Evolutionary conservation across 768 basidiomycete species (phyloP).

Genomic region (Pisolithus sp.): DNA sequence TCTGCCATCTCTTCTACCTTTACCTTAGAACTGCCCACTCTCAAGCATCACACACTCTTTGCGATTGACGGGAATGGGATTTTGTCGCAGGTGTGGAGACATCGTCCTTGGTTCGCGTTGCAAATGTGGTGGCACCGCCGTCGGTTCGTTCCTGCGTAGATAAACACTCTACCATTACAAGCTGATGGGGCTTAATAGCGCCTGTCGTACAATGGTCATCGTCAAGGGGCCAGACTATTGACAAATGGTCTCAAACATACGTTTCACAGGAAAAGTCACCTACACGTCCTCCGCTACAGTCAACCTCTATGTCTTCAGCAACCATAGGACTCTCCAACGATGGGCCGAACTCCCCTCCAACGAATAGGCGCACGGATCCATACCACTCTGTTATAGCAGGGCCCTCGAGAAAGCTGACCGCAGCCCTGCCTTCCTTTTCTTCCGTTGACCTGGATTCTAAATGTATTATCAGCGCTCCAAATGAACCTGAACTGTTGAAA

Average conservation of each 20-base stretch:
- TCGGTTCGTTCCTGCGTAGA: constrained; percentile 48
- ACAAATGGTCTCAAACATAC: constrained; percentile 80
- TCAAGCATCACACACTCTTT: neutral
- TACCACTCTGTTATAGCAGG: too few relatives aligned
- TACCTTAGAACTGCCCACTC: neutral
- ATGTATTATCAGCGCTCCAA: constrained; percentile 50
- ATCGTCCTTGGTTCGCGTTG: constrained; percentile 68
- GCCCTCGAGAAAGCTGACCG: too few relatives aligned
- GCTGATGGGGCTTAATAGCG: constrained; percentile 34
- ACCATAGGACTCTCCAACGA: constrained; percentile 1
- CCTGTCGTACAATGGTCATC: constrained; percentile 61
- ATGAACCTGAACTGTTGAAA: constrained; percentile 63
- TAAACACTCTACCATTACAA: constrained; percentile 9
- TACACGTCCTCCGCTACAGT: constrained; percentile 25
- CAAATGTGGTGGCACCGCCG: constrained; percentile 73
- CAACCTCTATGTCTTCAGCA: constrained; percentile 10
- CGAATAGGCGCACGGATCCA: too few relatives aligned
- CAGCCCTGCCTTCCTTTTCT: too few relatives aligned
- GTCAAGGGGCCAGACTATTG: constrained; percentile 39
- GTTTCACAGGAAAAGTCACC: constrained; percentile 52
- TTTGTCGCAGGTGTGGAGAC: constrained; percentile 81
- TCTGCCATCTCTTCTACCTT: too few relatives aligned
- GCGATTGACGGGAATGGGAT: constrained; percentile 49
- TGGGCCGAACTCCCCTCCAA: neutral
- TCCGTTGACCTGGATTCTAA: too few relatives aligned